Evolutionary conservation across 163 green algal species (phyloP).

Genomic region (Chloromonas sp.): DNA sequence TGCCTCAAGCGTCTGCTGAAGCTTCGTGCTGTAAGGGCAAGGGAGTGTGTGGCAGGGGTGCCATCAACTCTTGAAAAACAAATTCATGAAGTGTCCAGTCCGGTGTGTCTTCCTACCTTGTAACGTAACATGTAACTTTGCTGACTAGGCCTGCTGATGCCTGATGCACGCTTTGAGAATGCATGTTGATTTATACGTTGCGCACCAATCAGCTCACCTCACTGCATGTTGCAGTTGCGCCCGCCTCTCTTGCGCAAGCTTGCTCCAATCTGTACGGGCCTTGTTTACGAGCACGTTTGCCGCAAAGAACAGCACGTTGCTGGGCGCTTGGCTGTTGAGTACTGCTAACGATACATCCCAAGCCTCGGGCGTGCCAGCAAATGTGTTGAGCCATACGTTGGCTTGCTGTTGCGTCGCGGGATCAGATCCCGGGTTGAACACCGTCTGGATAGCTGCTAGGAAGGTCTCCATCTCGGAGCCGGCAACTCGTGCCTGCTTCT

Average conservation of each 20-base stretch:
- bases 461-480: neutral
- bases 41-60: neutral
- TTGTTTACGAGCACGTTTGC: neutral
- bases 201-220: neutral
- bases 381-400: neutral
- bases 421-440: neutral
- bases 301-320: neutral
- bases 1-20: neutral
- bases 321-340: neutral
- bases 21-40: neutral
- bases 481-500: too few species aligned
- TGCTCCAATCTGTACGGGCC: neutral
- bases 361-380: neutral
- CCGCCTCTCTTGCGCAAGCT: neutral
- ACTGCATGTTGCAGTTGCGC: neutral
- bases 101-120: neutral
- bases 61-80: neutral
- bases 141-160: neutral
- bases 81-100: neutral
- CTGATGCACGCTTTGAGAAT: neutral
- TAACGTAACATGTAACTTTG: too few species aligned
- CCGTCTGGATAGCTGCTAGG: neutral
- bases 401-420: neutral
- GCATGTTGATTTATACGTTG: neutral
- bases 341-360: neutral